phyloP scores from a whole-genome alignment of 306 rosid genomes.

The Hippophae rhamnoides region DNA sequence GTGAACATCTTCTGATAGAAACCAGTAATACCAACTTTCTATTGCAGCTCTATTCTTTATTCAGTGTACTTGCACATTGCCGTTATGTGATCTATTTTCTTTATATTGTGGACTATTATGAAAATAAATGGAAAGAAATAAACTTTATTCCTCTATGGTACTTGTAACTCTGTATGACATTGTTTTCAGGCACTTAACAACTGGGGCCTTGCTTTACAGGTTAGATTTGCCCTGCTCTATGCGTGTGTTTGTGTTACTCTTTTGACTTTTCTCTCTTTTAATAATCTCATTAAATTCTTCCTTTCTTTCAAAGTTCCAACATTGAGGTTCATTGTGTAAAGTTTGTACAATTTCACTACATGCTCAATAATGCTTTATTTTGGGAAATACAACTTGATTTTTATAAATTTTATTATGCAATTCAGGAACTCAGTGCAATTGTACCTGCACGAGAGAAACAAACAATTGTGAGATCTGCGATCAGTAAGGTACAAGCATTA shows the following conservation, averaged over 20 bases:
- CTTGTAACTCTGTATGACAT: conserved; percentile 24
- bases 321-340: not conserved
- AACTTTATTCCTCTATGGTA: not conserved
- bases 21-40: not conserved
- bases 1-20: not conserved
- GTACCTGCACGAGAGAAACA: conserved; percentile 97
- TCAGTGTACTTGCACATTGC: not conserved
- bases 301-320: not conserved
- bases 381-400: conserved; percentile 12
- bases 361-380: not conserved
- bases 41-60: not conserved
- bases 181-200: conserved; percentile 92
- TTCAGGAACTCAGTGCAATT: conserved; percentile 94
- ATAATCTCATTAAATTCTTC: not conserved
- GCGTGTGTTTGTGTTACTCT: not conserved
- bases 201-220: conserved; percentile 99
- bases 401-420: conserved; percentile 10
- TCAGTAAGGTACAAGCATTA: conserved; percentile 61
- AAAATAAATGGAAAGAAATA: not conserved
- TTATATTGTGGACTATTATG: not conserved
- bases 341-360: not conserved
- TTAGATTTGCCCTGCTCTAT: conserved; percentile 10
- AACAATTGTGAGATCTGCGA: conserved; percentile 83
- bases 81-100: not conserved
- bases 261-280: not conserved